A percentile compares a stretch with the other conserved stretches of the same genome.
These are phyloP conservation scores for Diaporthe velutina DNA, from an alignment of 2,329 filamentous ascomycete species.

Conservation along the genomic window DNA sequence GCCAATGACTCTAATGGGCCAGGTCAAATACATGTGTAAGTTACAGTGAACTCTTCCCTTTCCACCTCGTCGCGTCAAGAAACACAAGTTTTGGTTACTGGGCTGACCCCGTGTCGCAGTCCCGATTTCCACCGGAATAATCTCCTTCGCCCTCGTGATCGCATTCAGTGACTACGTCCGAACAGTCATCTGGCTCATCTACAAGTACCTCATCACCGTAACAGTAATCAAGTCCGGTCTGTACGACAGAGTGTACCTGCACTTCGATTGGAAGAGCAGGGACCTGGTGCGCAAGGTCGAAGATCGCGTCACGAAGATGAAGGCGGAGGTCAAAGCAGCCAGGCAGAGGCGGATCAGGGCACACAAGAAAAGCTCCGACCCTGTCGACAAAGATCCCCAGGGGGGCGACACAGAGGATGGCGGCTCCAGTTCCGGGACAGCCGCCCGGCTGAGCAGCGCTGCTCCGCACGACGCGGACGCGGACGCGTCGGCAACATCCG, in stretches of 20 bases:
- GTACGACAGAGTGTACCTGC: background rate
- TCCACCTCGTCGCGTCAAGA: background rate
- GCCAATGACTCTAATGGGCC: background rate
- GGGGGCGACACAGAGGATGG: background rate
- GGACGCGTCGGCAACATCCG: background rate
- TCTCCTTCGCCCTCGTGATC: background rate
- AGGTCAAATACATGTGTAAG: conserved; percentile 19
- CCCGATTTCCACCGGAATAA: conserved; percentile 6
- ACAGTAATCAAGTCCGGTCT: background rate
- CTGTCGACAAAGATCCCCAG: background rate
- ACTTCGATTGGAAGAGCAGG: conserved; percentile 1
- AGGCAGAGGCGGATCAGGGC: background rate
- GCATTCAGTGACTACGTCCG: conserved; percentile 21
- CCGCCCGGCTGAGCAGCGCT: too few relatives aligned
- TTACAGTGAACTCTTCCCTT: too few relatives aligned
- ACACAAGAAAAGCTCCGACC: background rate
- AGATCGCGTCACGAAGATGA: background rate
- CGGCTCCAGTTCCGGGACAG: background rate
- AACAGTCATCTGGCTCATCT: conserved; percentile 5
- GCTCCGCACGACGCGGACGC: background rate
- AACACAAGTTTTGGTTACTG: background rate
- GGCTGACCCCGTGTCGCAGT: background rate
- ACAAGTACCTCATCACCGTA: conserved; percentile 11
- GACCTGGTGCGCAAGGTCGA: background rate
- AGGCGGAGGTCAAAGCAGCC: background rate